phyloP scores from a whole-genome alignment of 2,329 filamentous ascomycete genomes.

The Trichoderma brevicompactum region DNA sequence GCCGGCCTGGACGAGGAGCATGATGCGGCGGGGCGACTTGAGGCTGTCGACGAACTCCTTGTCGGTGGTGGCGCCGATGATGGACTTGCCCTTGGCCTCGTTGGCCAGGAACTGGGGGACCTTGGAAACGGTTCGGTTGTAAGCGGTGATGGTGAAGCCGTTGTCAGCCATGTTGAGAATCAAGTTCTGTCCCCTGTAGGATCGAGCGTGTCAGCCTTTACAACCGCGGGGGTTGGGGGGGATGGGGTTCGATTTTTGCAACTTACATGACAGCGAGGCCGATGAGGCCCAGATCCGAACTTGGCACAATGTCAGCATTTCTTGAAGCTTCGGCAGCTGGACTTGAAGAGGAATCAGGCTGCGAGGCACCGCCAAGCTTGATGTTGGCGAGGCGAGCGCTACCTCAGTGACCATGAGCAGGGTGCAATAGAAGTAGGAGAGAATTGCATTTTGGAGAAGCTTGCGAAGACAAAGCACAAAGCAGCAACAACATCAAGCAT shows the following conservation, averaged over 20 bases:
- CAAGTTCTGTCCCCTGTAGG: slow-evolving; percentile 73
- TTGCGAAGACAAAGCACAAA: background rate
- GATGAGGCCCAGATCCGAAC: slow-evolving; percentile 89
- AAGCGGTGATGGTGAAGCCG: slow-evolving; percentile 95
- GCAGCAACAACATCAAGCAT: background rate
- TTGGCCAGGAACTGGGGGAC: slow-evolving; percentile 92
- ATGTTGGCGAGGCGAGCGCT: slow-evolving; percentile 77
- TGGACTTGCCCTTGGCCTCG: slow-evolving; percentile 92
- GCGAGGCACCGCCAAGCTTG: slow-evolving; percentile 67
- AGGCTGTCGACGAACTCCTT: slow-evolving; percentile 96
- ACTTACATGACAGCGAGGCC: slow-evolving; percentile 87
- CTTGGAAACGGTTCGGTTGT: slow-evolving; percentile 98
- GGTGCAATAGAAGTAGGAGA: slow-evolving; percentile 33
- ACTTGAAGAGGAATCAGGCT: slow-evolving; percentile 41
- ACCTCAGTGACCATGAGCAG: slow-evolving; percentile 46
- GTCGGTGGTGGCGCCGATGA: slow-evolving; percentile 89
- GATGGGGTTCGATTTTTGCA: background rate
- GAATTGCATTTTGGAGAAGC: background rate
- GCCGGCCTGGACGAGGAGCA: slow-evolving; percentile 98
- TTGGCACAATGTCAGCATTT: slow-evolving; percentile 63
- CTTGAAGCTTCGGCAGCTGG: slow-evolving; percentile 40
- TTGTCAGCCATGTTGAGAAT: slow-evolving; percentile 89
- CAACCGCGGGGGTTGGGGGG: slow-evolving; percentile 30
- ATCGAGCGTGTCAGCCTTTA: slow-evolving; percentile 28
- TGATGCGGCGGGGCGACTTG: slow-evolving; percentile 94